Conservation (phyloP, 352 stramenopile species). For the Albugo laibachii region DNA sequence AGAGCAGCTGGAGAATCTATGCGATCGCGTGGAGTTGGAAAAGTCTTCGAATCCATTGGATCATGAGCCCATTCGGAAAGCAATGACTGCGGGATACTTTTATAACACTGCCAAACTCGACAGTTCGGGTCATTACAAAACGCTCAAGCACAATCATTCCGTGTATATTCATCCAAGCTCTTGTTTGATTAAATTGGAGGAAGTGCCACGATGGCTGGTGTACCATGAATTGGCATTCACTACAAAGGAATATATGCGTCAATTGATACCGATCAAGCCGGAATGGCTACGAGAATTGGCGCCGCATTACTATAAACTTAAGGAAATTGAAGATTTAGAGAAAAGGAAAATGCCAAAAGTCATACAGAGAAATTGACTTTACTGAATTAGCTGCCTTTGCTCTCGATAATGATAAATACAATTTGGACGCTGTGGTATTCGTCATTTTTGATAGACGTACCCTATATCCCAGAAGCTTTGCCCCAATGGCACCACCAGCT, state of each 20-base stretch:
- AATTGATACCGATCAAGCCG: constrained; percentile 86
- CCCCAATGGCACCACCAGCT: too few species aligned
- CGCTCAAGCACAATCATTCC: constrained; percentile 98
- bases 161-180: constrained; percentile 91
- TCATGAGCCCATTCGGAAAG: constrained; percentile 85
- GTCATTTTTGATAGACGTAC: too few species aligned
- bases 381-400: too few species aligned
- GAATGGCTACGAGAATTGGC: constrained; percentile 87
- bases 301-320: constrained; percentile 94
- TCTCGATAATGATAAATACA: too few species aligned
- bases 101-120: constrained; percentile 86
- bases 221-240: constrained; percentile 99
- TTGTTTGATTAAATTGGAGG: constrained; percentile 77
- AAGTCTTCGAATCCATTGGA: constrained; percentile 42
- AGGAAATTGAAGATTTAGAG: constrained; percentile 89
- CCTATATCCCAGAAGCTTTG: too few species aligned
- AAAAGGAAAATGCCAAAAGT: constrained; percentile 96
- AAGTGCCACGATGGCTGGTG: constrained; percentile 95
- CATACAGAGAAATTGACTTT: neutral
- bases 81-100: constrained; percentile 93
- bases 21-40: constrained; percentile 81
- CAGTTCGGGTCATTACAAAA: constrained; percentile 88
- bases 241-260: constrained; percentile 97
- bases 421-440: too few species aligned
- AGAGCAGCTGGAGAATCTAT: constrained; percentile 95